Evolutionary conservation across 2,329 filamentous ascomycete genomes (phyloP).

Genomic region (Neofusicoccum ribis): DNA sequence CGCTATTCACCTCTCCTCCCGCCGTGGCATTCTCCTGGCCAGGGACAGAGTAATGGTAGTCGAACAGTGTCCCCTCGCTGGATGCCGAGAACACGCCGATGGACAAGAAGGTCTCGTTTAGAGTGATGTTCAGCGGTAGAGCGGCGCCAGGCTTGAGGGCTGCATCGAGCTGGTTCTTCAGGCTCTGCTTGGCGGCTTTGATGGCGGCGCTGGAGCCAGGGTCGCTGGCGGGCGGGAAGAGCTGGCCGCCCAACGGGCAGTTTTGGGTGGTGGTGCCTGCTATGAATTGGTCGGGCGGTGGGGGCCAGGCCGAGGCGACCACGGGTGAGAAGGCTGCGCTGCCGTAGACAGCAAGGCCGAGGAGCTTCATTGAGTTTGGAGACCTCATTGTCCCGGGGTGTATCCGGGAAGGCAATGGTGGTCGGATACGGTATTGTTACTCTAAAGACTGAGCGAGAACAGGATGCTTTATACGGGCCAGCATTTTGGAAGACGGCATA

Average conservation of each 20-base stretch:
- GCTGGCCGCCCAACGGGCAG: slow-evolving; percentile 20
- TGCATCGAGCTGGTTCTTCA: slow-evolving; percentile 5
- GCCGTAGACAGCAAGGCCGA: too few relatives aligned
- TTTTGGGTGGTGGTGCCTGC: not conserved
- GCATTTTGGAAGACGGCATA: too few relatives aligned
- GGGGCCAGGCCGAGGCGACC: not conserved
- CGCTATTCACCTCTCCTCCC: slow-evolving; percentile 25
- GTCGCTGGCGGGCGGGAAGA: slow-evolving; percentile 18
- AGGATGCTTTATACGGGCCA: too few relatives aligned
- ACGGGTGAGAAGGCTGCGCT: too few relatives aligned
- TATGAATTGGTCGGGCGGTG: not conserved
- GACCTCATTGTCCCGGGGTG: too few relatives aligned
- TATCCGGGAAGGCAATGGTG: too few relatives aligned
- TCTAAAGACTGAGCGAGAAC: too few relatives aligned
- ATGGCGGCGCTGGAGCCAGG: slow-evolving; percentile 12
- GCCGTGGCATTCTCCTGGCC: slow-evolving; percentile 22
- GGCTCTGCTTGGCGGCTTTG: slow-evolving; percentile 3
- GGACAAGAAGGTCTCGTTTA: slow-evolving; percentile 37
- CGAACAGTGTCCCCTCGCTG: slow-evolving; percentile 31
- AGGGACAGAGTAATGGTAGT: slow-evolving; percentile 34
- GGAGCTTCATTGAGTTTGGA: too few relatives aligned
- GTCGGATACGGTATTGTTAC: too few relatives aligned
- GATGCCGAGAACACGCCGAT: slow-evolving; percentile 41
- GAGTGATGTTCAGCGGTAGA: not conserved
- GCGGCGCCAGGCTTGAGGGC: not conserved